phyloP scores from a whole-genome alignment of 805 yeast species.

The Ogataea chonburiensis region DNA sequence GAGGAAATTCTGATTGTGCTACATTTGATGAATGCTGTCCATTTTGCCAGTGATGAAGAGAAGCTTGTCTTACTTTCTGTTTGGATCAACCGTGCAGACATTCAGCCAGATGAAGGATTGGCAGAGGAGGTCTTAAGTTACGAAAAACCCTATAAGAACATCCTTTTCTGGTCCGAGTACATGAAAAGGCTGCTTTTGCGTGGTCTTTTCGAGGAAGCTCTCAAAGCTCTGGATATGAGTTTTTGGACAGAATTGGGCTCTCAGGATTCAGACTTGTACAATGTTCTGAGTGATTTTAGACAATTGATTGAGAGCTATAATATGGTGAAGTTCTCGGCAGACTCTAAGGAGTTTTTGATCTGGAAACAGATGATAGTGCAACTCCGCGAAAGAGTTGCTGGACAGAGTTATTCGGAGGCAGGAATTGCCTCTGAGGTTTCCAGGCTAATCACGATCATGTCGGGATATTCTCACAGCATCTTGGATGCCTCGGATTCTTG shows the following conservation, averaged over 20 bases:
- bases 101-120: conserved; percentile 56
- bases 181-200: conserved; percentile 55
- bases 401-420: conserved; percentile 27
- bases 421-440: conserved; percentile 38
- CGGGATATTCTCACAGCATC: conserved; percentile 50
- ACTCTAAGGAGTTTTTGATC: conserved; percentile 41
- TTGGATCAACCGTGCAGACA: conserved; percentile 73
- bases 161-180: conserved; percentile 61
- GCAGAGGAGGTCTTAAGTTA: conserved; percentile 44
- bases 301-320: conserved; percentile 41
- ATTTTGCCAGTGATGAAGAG: conserved; percentile 42
- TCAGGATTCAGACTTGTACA: conserved; percentile 32
- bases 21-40: conserved; percentile 55
- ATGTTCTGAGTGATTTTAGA: conserved; percentile 42
- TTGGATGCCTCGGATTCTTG: conserved; percentile 53
- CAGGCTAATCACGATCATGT: conserved; percentile 43
- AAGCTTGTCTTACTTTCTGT: conserved; percentile 45
- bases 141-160: conserved; percentile 46
- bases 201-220: conserved; percentile 60
- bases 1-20: conserved; percentile 50
- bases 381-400: conserved; percentile 42
- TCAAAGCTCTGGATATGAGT: conserved; percentile 44
- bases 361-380: conserved; percentile 54
- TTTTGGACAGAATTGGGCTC: conserved; percentile 40
- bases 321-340: conserved; percentile 32